Percentiles rank a stretch among this genome's conserved stretches.
Conservation (phyloP, 2,329 filamentous ascomycete genomes). For the Penicillium aurantiogriseum region DNA sequence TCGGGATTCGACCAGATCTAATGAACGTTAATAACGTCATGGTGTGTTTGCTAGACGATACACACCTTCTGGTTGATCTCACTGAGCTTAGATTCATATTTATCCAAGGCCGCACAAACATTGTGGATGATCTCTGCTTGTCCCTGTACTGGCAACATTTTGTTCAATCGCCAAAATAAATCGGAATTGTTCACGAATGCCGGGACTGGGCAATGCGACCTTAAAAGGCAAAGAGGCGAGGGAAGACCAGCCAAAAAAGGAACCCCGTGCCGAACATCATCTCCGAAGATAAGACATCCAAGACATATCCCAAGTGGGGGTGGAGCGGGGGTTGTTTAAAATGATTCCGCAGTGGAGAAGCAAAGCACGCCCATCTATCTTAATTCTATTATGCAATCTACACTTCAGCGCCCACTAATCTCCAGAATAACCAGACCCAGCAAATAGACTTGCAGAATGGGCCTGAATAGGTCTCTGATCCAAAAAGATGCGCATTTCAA, state of each 20-base stretch:
- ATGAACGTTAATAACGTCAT: not conserved
- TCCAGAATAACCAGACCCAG: not conserved
- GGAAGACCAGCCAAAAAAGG: not conserved
- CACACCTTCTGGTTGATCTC: constrained; percentile 24
- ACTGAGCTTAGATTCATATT: constrained; percentile 20
- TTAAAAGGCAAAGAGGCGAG: not conserved
- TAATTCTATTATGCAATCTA: constrained; percentile 7
- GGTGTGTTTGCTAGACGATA: too few species aligned
- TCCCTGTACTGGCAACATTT: constrained; percentile 3
- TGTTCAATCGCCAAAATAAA: not conserved
- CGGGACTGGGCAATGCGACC: not conserved
- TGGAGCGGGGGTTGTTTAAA: not conserved
- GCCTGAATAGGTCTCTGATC: constrained; percentile 22
- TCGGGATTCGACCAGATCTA: constrained; percentile 22
- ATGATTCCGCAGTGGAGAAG: constrained; percentile 14
- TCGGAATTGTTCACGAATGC: not conserved
- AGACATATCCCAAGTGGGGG: not conserved
- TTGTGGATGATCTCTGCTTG: constrained; percentile 11
- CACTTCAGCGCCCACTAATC: not conserved
- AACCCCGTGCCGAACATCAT: constrained; percentile 7
- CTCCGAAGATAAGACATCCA: not conserved
- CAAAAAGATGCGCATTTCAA: constrained; percentile 23
- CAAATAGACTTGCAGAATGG: constrained; percentile 8
- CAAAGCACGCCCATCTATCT: not conserved
- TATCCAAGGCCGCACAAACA: constrained; percentile 9